Evolutionary conservation across 2,329 filamentous ascomycete genomes (phyloP).

Genomic region (Penicillium griseofulvum): DNA sequence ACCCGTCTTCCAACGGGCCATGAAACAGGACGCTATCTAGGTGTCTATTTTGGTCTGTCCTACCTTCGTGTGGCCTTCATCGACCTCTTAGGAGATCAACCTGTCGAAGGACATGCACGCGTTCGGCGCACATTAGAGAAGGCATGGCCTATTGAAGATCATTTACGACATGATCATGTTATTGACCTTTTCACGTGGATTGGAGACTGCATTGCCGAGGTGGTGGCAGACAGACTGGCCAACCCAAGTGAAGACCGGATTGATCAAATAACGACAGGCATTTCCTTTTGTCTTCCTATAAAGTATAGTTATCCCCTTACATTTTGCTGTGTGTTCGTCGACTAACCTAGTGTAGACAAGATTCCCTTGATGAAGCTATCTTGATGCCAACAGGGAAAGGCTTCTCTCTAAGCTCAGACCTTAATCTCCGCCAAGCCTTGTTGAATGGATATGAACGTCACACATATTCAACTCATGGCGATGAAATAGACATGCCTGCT

Average conservation of each 20-base stretch:
- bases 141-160: slow-evolving; percentile 71
- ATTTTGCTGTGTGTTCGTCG: background rate
- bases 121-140: slow-evolving; percentile 64
- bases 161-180: slow-evolving; percentile 68
- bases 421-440: slow-evolving; percentile 35
- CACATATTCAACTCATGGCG: slow-evolving; percentile 32
- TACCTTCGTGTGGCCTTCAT: slow-evolving; percentile 55
- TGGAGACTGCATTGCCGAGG: slow-evolving; percentile 68
- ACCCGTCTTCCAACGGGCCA: slow-evolving; percentile 46
- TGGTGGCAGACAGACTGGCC: slow-evolving; percentile 56
- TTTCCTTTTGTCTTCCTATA: slow-evolving; percentile 46
- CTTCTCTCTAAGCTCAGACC: slow-evolving; percentile 41
- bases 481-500: slow-evolving; percentile 18
- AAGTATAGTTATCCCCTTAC: slow-evolving; percentile 29
- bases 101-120: slow-evolving; percentile 43
- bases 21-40: slow-evolving; percentile 53
- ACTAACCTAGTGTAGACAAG: slow-evolving; percentile 38
- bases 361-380: slow-evolving; percentile 50
- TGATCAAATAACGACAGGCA: slow-evolving; percentile 38
- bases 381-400: slow-evolving; percentile 55
- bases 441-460: slow-evolving; percentile 45
- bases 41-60: slow-evolving; percentile 53
- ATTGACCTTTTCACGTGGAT: slow-evolving; percentile 73
- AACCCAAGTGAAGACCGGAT: slow-evolving; percentile 29
- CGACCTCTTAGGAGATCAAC: slow-evolving; percentile 43